Percentiles rank a stretch among this genome's conserved stretches.
phyloP scores from a whole-genome alignment of 306 rosid species.

The Adenanthera pavonina region DNA sequence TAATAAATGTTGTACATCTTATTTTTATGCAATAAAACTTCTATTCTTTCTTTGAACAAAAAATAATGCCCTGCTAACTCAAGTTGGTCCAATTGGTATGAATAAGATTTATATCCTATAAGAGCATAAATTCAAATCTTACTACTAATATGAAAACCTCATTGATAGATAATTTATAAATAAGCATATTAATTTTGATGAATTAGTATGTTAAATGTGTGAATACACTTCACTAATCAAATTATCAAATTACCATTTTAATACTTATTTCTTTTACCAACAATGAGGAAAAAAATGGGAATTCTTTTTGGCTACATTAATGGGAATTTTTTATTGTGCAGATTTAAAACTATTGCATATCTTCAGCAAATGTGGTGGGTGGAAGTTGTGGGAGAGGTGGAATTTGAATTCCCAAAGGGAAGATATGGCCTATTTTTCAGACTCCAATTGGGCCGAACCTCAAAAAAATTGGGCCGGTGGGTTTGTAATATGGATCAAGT shows the following conservation, averaged over 20 bases:
- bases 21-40: too few species aligned
- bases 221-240: not conserved
- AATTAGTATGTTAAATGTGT: too few species aligned
- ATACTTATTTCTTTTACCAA: not conserved
- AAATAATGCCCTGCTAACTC: too few species aligned
- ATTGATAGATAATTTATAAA: too few species aligned
- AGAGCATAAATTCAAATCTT: too few species aligned
- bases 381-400: conserved; percentile 74
- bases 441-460: conserved; percentile 73
- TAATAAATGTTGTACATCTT: too few species aligned
- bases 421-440: conserved; percentile 64
- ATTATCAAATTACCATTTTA: not conserved
- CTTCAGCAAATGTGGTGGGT: conserved; percentile 96
- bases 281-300: not conserved
- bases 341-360: conserved; percentile 76
- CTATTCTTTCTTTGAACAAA: too few species aligned
- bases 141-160: too few species aligned
- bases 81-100: too few species aligned
- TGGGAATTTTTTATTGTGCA: conserved; percentile 11
- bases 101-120: too few species aligned
- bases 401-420: conserved; percentile 76
- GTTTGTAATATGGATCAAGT: conserved; percentile 62
- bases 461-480: conserved; percentile 60
- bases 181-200: too few species aligned
- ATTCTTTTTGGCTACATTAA: not conserved